Percentiles rank a stretch among this genome's conserved stretches.
Conservation (phyloP, 305 asterid genomes). For the Ajuga reptans region DNA sequence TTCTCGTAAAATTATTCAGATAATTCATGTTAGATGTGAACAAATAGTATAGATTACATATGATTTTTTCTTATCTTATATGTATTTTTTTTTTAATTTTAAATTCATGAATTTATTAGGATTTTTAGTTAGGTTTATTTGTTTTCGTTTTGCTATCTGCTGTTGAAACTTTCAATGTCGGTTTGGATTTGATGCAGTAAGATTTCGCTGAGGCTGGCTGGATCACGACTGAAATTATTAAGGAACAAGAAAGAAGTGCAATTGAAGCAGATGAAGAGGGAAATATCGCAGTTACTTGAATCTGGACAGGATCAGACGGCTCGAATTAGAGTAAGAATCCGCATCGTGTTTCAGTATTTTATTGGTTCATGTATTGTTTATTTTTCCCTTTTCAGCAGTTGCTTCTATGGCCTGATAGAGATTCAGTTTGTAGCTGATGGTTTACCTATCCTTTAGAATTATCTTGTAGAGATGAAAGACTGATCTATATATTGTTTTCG, state of each 20-base stretch:
- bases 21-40: not conserved
- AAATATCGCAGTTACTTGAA: conserved; percentile 66
- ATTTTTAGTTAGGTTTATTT: not conserved
- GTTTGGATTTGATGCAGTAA: conserved; percentile 50
- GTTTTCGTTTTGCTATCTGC: not conserved
- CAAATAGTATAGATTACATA: not conserved
- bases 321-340: conserved; percentile 54
- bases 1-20: not conserved
- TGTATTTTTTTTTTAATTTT: not conserved
- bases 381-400: not conserved
- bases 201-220: conserved; percentile 64
- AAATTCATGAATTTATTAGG: not conserved
- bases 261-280: conserved; percentile 67
- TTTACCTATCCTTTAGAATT: not conserved
- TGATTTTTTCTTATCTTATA: not conserved
- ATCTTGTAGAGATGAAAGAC: not conserved
- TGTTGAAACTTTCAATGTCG: not conserved
- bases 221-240: conserved; percentile 71
- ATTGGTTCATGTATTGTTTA: not conserved
- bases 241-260: conserved; percentile 74
- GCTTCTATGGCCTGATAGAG: conserved; percentile 1
- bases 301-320: conserved; percentile 76
- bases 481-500: not conserved
- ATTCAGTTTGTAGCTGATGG: not conserved
- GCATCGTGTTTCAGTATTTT: not conserved